A percentile compares a stretch with the other conserved stretches of the same genome.
Evolutionary conservation across 805 yeast genomes (phyloP).

Genomic region (Lipomyces anomalus): DNA sequence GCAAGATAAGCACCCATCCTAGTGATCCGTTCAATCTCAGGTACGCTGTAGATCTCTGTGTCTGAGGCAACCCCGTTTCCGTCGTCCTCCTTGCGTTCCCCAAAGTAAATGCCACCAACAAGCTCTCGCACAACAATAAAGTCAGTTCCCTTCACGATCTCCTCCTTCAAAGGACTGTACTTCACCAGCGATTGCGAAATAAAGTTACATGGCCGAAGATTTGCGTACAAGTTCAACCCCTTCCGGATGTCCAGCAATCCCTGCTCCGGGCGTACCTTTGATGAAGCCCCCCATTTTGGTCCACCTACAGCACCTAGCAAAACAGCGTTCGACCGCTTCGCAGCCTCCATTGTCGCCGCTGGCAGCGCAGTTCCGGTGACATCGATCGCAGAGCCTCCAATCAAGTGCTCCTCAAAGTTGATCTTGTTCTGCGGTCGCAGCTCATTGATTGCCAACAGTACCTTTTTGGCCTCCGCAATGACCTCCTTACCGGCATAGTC

Average conservation of each 20-base stretch:
- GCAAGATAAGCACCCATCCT: slow-evolving; percentile 98
- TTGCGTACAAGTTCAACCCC: slow-evolving; percentile 89
- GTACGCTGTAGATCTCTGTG: slow-evolving; percentile 84
- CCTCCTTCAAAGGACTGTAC: slow-evolving; percentile 80
- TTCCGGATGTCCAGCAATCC: slow-evolving; percentile 92
- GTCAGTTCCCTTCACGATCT: slow-evolving; percentile 83
- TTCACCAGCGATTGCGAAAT: slow-evolving; percentile 77
- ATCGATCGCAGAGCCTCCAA: slow-evolving; percentile 98
- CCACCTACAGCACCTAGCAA: slow-evolving; percentile 98
- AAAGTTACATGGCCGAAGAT: slow-evolving; percentile 94
- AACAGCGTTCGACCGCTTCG: slow-evolving; percentile 90
- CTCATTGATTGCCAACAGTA: slow-evolving; percentile 68
- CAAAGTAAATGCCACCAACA: slow-evolving; percentile 97
- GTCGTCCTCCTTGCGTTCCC: slow-evolving; percentile 88
- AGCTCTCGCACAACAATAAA: slow-evolving; percentile 92
- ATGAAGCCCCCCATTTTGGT: slow-evolving; percentile 95
- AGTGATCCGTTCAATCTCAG: slow-evolving; percentile 91
- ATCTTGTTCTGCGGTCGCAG: slow-evolving; percentile 51
- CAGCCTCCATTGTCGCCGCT: slow-evolving; percentile 72
- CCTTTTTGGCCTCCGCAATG: slow-evolving; percentile 85
- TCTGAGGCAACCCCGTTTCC: slow-evolving; percentile 86
- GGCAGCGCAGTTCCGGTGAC: slow-evolving; percentile 92
- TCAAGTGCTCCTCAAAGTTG: slow-evolving; percentile 74
- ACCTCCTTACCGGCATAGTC: slow-evolving; percentile 96
- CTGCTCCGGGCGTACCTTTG: slow-evolving; percentile 93